Evolutionary conservation across 2,329 filamentous ascomycete genomes (phyloP), one percentile per base, ranked within the genome.

Genomic region (Penicillium corylophilum): DNA sequence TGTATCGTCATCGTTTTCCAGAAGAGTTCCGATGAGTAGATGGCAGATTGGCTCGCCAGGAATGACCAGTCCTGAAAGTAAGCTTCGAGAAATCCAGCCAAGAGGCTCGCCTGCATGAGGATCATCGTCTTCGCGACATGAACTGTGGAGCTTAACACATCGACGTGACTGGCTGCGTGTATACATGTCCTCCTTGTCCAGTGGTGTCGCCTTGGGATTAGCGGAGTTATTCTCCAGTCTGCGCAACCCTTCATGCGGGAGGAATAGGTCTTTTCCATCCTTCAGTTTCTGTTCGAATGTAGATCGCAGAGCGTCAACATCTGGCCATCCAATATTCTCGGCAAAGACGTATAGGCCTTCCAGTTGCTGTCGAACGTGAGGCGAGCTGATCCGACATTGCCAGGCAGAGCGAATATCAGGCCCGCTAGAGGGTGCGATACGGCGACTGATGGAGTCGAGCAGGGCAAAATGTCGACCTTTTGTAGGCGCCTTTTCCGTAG

Each of bases 81-180:
- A 83, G 7, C 77, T 78, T 24, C 79, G 75, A 46, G 78, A 81
- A 3, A 83, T 71, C 80, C 80, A 83, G 9, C 80, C 79, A 31
- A 78, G 72, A 24, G 74, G 65, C 22, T 75, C 69, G 64, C 24
- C n/a, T 5, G 48, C 42, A 16, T 51, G 50, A 15, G 56, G 49
- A 33, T 53, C 47, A 12, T 56, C 53, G 22, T 50, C 48, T 26
- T 55, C 41, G 1, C 41, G 33, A 46, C 35, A 44, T 6, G 50
- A 33, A 44, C 54, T 58, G 24, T 64, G 61, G 8, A 73, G 65
- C 31, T 63, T 53, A 4, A 74, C 46, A 16, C 64, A 54, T 15
- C 64, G 67, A 22, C 62, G 63, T 10, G 64, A 66, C 29, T 46
- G 50, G 23, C 59, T 66, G 43, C 63, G 62, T 35, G 57, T 62